Percentiles rank a stretch among this genome's conserved stretches.
phyloP scores from a whole-genome alignment of 2,329 filamentous ascomycete genomes.

The Sarocladium strictum region DNA sequence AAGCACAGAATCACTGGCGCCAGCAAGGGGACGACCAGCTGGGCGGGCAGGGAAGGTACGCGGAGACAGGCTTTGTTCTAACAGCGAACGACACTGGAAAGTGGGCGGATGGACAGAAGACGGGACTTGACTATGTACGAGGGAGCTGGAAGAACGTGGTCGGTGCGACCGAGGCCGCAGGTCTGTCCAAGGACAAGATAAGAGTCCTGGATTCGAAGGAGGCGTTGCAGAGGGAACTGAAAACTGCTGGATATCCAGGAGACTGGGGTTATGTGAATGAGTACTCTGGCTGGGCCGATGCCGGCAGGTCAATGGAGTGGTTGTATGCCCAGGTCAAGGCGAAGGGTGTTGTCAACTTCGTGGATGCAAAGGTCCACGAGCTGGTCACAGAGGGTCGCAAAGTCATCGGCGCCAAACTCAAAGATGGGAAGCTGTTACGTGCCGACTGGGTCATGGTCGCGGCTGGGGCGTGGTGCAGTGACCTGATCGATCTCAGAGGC shows the following conservation, averaged over 20 bases:
- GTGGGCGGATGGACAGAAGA: slow-evolving; percentile 26
- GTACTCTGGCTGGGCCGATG: slow-evolving; percentile 74
- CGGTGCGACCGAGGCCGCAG: slow-evolving; percentile 31
- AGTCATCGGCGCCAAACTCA: slow-evolving; percentile 47
- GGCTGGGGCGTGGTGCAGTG: slow-evolving; percentile 80
- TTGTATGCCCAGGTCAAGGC: slow-evolving; percentile 48
- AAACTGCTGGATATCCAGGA: slow-evolving; percentile 47
- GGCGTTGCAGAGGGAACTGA: slow-evolving; percentile 38
- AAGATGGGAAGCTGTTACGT: slow-evolving; percentile 29
- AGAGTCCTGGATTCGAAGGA: slow-evolving; percentile 37
- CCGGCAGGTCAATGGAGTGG: slow-evolving; percentile 63
- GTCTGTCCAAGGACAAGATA: slow-evolving; percentile 30
- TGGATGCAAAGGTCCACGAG: slow-evolving; percentile 41
- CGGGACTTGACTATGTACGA: slow-evolving; percentile 52
- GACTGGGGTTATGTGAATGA: slow-evolving; percentile 69
- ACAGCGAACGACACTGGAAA: slow-evolving; percentile 44
- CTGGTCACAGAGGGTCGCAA: slow-evolving; percentile 33
- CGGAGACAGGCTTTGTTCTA: slow-evolving; percentile 62
- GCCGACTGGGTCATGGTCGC: slow-evolving; percentile 76
- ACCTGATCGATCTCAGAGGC: slow-evolving; percentile 70
- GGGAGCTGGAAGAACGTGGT: slow-evolving; percentile 57
- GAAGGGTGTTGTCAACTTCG: slow-evolving; percentile 49
- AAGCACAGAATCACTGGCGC: slow-evolving; percentile 66
- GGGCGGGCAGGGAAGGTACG: slow-evolving; percentile 61
- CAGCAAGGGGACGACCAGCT: slow-evolving; percentile 47